A percentile compares a stretch with the other conserved stretches of the same genome.
Evolutionary conservation across 2,329 filamentous ascomycete genomes (phyloP).

Genomic region (Colletotrichum zoysiae): DNA sequence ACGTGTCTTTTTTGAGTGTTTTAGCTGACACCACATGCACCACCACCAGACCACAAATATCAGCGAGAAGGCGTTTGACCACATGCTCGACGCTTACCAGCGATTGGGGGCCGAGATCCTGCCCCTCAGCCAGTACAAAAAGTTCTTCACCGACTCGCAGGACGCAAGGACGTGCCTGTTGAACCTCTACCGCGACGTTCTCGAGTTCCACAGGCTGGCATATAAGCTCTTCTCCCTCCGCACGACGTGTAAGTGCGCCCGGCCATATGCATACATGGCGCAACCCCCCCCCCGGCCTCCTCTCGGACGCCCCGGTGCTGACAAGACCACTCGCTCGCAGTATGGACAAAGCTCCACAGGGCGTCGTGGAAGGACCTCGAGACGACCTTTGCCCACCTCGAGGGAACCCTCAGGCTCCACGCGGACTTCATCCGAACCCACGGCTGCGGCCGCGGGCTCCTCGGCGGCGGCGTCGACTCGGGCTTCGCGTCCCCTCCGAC

Average conservation of each 20-base stretch:
- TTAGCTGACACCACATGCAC: background rate
- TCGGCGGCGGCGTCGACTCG: constrained; percentile 14
- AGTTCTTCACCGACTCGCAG: constrained; percentile 9
- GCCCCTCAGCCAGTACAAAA: constrained; percentile 5
- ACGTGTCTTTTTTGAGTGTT: background rate
- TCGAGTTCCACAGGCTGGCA: constrained; percentile 23
- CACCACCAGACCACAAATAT: constrained; percentile 20
- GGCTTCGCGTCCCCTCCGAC: background rate
- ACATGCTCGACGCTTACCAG: constrained; percentile 39
- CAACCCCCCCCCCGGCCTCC: background rate
- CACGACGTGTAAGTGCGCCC: constrained; percentile 16
- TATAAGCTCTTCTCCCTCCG: constrained; percentile 34
- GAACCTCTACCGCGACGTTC: constrained; percentile 29
- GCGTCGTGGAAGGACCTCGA: constrained; percentile 35
- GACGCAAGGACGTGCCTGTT: constrained; percentile 18
- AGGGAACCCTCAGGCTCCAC: constrained; percentile 13
- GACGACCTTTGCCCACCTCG: constrained; percentile 17
- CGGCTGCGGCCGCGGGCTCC: background rate
- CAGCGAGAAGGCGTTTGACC: constrained; percentile 37
- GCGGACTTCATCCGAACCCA: constrained; percentile 1
- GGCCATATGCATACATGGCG: background rate
- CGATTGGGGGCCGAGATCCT: constrained; percentile 24
- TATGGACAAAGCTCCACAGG: constrained; percentile 31
- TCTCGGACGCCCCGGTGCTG: too few relatives aligned
- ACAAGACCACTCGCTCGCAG: constrained; percentile 1